Percentiles rank a stretch among this genome's conserved stretches.
phyloP scores from a whole-genome alignment of 768 basidiomycete genomes.

The Termitomyces sp. region DNA sequence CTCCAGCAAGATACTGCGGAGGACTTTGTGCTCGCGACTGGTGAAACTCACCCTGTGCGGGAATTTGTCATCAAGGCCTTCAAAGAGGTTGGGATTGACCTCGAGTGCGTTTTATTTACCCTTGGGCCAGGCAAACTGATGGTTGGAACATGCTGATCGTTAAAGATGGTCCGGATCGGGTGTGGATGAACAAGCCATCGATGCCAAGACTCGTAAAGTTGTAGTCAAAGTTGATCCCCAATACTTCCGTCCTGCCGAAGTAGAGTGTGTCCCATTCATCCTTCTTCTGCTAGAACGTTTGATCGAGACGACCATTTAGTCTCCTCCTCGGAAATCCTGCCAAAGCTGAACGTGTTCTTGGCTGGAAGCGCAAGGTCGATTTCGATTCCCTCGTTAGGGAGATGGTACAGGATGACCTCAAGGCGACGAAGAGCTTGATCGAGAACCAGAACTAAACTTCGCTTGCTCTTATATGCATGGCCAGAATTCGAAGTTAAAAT shows the following conservation, averaged over 20 bases:
- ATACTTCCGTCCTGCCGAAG: constrained; percentile 95
- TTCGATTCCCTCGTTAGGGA: constrained; percentile 85
- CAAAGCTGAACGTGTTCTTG: constrained; percentile 84
- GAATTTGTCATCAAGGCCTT: constrained; percentile 93
- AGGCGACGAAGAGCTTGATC: constrained; percentile 64
- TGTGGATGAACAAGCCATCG: constrained; percentile 72
- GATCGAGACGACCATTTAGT: constrained; percentile 28
- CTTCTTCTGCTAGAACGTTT: neutral
- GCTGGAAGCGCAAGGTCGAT: constrained; percentile 84
- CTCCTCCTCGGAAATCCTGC: constrained; percentile 82
- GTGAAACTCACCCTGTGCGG: constrained; percentile 92
- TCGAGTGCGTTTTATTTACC: constrained; percentile 41
- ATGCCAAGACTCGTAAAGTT: constrained; percentile 59
- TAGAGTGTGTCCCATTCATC: constrained; percentile 58
- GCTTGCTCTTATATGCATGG: neutral
- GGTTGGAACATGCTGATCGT: neutral
- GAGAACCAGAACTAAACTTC: constrained; percentile 73
- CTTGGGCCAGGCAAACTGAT: neutral
- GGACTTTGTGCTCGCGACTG: constrained; percentile 93
- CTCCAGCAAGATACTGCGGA: constrained; percentile 79
- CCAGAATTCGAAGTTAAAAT: neutral
- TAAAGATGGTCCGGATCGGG: constrained; percentile 72
- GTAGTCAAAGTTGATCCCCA: constrained; percentile 81
- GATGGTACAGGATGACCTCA: constrained; percentile 85
- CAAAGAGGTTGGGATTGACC: constrained; percentile 52